Evolutionary conservation across 805 yeast species (phyloP).

Genomic region (Starmerella potacharoeniae): DNA sequence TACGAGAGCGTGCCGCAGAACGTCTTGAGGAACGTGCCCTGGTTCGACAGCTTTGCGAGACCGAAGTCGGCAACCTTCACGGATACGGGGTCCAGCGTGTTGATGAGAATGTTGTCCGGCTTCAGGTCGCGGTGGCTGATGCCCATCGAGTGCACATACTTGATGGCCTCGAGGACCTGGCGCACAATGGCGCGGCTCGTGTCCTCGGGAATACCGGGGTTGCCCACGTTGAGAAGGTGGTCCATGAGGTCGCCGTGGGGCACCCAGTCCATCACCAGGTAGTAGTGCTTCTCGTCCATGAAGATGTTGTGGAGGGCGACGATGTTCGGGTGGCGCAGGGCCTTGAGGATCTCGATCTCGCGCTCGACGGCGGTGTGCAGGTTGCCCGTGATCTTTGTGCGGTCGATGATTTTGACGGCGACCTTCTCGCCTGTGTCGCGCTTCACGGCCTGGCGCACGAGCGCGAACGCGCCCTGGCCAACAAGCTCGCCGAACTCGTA

Average conservation of each 20-base stretch:
- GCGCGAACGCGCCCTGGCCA: constrained; percentile 98
- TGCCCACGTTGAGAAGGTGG: constrained; percentile 16
- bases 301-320: constrained; percentile 73
- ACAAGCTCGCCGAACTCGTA: constrained; percentile 77
- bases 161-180: constrained; percentile 74
- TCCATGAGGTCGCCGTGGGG: constrained; percentile 98
- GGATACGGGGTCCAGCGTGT: constrained; percentile 78
- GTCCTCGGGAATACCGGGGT: constrained; percentile 58
- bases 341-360: constrained; percentile 56
- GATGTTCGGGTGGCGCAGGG: constrained; percentile 73
- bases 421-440: constrained; percentile 71
- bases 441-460: constrained; percentile 83
- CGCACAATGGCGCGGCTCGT: constrained; percentile 77
- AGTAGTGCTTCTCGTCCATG: constrained; percentile 71
- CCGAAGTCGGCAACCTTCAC: constrained; percentile 97
- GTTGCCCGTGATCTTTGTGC: constrained; percentile 62
- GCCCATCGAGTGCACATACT: constrained; percentile 78
- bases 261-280: constrained; percentile 88
- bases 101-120: constrained; percentile 89
- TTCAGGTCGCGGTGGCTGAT: constrained; percentile 94
- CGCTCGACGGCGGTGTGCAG: constrained; percentile 74
- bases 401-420: constrained; percentile 84
- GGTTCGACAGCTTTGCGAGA: constrained; percentile 77
- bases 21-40: constrained; percentile 79
- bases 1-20: constrained; percentile 97